Evolutionary conservation across 2,329 filamentous ascomycete species (phyloP), one percentile per base, ranked within the genome.

Genomic region (Penicillium sp.): DNA sequence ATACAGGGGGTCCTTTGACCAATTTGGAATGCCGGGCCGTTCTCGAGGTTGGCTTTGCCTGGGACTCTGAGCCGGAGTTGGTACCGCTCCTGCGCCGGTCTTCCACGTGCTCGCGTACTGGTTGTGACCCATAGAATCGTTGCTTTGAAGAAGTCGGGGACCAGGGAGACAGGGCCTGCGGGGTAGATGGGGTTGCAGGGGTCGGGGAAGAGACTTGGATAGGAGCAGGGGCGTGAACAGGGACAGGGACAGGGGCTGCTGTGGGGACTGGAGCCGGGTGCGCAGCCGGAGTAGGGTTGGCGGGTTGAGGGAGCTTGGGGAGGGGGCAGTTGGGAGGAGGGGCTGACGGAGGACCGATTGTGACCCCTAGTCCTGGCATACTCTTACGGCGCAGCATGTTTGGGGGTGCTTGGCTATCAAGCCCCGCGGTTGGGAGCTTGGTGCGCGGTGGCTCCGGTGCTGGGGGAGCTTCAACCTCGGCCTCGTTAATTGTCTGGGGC

Each of bases 311-410:
- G 1, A 72, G 66, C 41, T 71, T 67, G 4, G 70, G 70, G 3
- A 72, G 55, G 1, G 70, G 70, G 38, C 65, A 71, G 39, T 67
- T 70, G 4, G 70, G 70, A 32, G 70, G 70, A 38, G 70, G 70
- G 8, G 64, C 65, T 10, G 57, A 49, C 1, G 70, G 69, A 24
- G 69, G 70, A 0, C 69, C 70, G 29, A 66, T 56, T 9, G 58
- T 50, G 18, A 71, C 52, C 3, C 70, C 70, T 14, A 72, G 54
- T 1, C 70, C 70, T 2, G 65, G 66, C 62, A 72, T 66, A 46
- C 69, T 71, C 50, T 72, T 72, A 11, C 69, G 70, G 21, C 66
- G 67, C 8, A 60, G 52, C 54, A 69, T 59, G 31, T 50, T 62
- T 22, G 50, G 52, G 16, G 43, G 34, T 18, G 18, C 31, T 32